A percentile compares a stretch with the other conserved stretches of the same genome.
These are phyloP conservation scores for Puccinia brachypodii DNA, from an alignment of 1,284 basidiomycete genomes.

Conservation along the genomic window DNA sequence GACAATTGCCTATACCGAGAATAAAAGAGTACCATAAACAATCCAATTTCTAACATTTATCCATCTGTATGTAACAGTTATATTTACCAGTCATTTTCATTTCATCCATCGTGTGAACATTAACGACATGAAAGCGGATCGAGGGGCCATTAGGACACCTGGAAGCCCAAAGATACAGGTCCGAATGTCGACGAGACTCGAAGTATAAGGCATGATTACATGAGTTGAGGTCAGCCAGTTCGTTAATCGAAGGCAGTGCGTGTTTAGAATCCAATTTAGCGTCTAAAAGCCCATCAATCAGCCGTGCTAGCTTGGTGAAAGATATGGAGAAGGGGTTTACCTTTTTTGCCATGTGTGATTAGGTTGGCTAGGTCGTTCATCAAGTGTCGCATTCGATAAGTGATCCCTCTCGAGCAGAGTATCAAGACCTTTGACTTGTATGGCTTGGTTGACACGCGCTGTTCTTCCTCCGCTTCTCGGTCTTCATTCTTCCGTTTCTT, in stretches of 20 bases:
- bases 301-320: background rate
- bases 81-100: constrained; percentile 83
- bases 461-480: background rate
- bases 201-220: constrained; percentile 99
- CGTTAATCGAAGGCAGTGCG: constrained; percentile 87
- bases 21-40: background rate
- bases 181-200: constrained; percentile 91
- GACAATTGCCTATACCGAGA: constrained; percentile 70
- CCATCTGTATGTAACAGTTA: background rate
- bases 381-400: constrained; percentile 93
- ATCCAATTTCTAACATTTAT: background rate
- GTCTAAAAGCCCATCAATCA: constrained; percentile 62
- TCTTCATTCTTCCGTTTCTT: constrained; percentile 23
- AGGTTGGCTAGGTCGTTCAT: constrained; percentile 91
- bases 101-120: constrained; percentile 99
- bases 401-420: constrained; percentile 89
- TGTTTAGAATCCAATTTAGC: constrained; percentile 97
- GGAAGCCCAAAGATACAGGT: constrained; percentile 93
- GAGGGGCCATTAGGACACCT: constrained; percentile 98
- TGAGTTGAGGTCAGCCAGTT: constrained; percentile 94
- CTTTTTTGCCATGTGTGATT: constrained; percentile 95
- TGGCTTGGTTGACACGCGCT: constrained; percentile 52
- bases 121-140: constrained; percentile 96
- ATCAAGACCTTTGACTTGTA: constrained; percentile 73
- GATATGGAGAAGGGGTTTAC: constrained; percentile 59